A percentile compares a stretch with the other conserved stretches of the same genome.
Conservation (phyloP, 2,329 filamentous ascomycete species). For the Malbranchea cinnamomea region DNA sequence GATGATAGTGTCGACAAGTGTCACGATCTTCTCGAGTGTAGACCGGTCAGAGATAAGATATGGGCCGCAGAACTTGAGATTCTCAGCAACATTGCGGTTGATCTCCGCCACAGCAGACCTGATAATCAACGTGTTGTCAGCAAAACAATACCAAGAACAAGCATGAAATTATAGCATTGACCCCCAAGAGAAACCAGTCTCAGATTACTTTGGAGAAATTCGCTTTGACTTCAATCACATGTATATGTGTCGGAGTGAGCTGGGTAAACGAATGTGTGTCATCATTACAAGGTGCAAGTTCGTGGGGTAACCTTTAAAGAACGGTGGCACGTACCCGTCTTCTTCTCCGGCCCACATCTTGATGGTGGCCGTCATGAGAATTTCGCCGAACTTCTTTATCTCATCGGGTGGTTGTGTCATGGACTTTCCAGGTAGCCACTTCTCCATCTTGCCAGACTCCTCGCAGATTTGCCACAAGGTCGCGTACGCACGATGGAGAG, state of each 20-base stretch:
- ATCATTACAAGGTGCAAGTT: slow-evolving; percentile 48
- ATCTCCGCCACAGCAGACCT: slow-evolving; percentile 87
- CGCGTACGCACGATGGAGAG: slow-evolving; percentile 84
- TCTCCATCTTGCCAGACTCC: slow-evolving; percentile 56
- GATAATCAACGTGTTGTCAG: slow-evolving; percentile 27
- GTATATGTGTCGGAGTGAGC: slow-evolving; percentile 93
- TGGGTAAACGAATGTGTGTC: slow-evolving; percentile 90
- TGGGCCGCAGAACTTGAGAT: slow-evolving; percentile 80
- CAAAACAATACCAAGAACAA: slow-evolving; percentile 12
- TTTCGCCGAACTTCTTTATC: slow-evolving; percentile 69
- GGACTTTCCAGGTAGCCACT: slow-evolving; percentile 82
- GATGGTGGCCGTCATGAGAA: slow-evolving; percentile 72
- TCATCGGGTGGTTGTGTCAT: slow-evolving; percentile 66
- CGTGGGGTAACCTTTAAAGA: too few relatives aligned
- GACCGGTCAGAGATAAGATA: slow-evolving; percentile 62
- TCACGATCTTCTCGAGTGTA: slow-evolving; percentile 60
- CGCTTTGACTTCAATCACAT: slow-evolving; percentile 83
- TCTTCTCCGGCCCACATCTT: slow-evolving; percentile 77
- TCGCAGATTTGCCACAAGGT: slow-evolving; percentile 81
- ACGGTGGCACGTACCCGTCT: slow-evolving; percentile 61
- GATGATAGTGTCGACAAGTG: slow-evolving; percentile 62
- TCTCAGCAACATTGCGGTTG: slow-evolving; percentile 82
- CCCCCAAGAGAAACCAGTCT: slow-evolving; percentile 17
- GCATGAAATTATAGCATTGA: too few relatives aligned
- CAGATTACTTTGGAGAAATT: slow-evolving; percentile 31